Evolutionary conservation across 768 basidiomycete genomes (phyloP), one percentile per base, ranked within the genome.

Genomic region (Lactarius psammicola): DNA sequence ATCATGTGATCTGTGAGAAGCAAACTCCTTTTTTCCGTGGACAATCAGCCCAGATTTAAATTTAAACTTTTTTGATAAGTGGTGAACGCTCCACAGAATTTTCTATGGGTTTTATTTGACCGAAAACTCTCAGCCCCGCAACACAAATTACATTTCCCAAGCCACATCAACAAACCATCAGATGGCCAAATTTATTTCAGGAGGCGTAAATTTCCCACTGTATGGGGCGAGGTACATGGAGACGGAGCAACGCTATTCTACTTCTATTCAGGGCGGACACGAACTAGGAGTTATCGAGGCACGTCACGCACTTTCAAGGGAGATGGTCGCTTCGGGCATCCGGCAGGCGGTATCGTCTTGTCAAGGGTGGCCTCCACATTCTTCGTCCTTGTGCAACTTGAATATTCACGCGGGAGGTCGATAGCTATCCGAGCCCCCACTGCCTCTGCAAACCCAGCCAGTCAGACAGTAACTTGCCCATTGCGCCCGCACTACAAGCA

Each of bases 171-270:
- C n/a, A n/a, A n/a, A n/a, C n/a, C n/a, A n/a, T n/a, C 62, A 90
- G 90, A 90, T 71, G 89, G 88, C 0, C 82, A 86, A 71, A 76
- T 87, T 83, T 76, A 76, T 91, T 54, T 83, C 84, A 9, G 80
- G 78, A 15, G 83, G 83, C 64, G 71, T 80, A 30, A 80, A 83
- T 3, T 89, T 90, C 73, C 90, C 90, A 26, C 82, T 79, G 64
- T 92, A 94, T 71, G 92, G 92, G 23, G 80, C 94, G 63, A 85
- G 89, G 49, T 94, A 82, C 73, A 85, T 87, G 69, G 92, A 92
- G 64, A 76, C 84, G 60, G 92, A 94, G 72, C 81, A 82, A 49
- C 84, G 85, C 70, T 85, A 80, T 71, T 75, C 76, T 42, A 80
- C 88, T 5, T 80, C 85, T 34, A 78, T 78, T 56, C 83, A 80